phyloP scores from a whole-genome alignment of 257 asterid genomes.

The Echium plantagineum region DNA sequence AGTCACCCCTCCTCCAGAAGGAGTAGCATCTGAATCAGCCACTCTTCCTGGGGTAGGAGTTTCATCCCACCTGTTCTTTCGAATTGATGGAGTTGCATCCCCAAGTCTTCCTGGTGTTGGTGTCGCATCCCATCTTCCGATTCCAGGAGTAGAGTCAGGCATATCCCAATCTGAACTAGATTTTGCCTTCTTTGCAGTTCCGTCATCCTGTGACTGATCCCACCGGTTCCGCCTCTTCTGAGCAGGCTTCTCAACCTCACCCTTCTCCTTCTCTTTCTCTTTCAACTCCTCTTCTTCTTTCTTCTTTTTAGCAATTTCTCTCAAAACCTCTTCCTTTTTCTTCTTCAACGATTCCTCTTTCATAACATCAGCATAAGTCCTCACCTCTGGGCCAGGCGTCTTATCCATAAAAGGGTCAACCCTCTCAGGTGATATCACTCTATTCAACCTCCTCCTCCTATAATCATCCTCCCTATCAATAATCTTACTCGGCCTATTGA shows the following conservation, averaged over 20 bases:
- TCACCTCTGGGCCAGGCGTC: conserved; percentile 74
- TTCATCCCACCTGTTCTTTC: conserved; percentile 90
- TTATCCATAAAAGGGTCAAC: conserved; percentile 77
- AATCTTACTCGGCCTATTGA: conserved; percentile 64
- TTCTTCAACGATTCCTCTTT: conserved; percentile 66
- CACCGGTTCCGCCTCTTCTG: conserved; percentile 88
- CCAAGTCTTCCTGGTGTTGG: conserved; percentile 91
- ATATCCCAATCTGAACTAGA: conserved; percentile 80
- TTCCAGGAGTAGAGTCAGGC: conserved; percentile 79
- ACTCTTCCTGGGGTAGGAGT: conserved; percentile 89
- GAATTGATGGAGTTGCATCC: conserved; percentile 73
- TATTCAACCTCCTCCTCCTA: conserved; percentile 65
- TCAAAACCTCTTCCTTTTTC: conserved; percentile 67
- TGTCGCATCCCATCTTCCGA: conserved; percentile 97
- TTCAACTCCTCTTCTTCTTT: conserved; percentile 44
- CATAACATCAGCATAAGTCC: conserved; percentile 88
- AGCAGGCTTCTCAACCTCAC: conserved; percentile 41
- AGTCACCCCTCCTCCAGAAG: conserved; percentile 69
- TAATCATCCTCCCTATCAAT: conserved; percentile 86
- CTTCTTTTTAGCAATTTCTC: conserved; percentile 68
- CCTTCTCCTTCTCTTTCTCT: conserved; percentile 37
- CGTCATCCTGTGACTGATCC: conserved; percentile 80
- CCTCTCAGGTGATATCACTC: conserved; percentile 78
- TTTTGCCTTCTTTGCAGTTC: conserved; percentile 49
- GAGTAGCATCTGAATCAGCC: conserved; percentile 79